Evolutionary conservation across 1,284 basidiomycete species (phyloP), one percentile per base, ranked within the genome.

Genomic region (Testicularia cyperi): DNA sequence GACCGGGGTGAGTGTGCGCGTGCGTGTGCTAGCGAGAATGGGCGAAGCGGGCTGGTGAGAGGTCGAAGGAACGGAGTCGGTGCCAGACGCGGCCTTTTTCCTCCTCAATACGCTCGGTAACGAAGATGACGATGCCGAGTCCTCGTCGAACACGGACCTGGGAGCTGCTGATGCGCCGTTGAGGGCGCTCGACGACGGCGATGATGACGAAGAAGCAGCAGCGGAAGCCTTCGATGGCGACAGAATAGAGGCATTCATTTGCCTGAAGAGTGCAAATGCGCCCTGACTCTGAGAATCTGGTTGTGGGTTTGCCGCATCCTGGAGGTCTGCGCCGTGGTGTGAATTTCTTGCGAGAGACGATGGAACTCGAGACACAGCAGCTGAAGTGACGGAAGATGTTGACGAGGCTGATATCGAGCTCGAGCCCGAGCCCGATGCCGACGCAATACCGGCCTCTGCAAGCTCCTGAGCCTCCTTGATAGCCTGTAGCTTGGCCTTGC

Each of bases 131-230:
- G 48, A 40, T 3, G 41, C 46, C 6, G 48, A 48, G 22, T 46
- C 48, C 15, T 57, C 49, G 22, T 63, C 60, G 16, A 63, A 63
- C 6, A 63, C 60, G 2, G 60, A 63, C 3, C 31, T 56, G n/a
- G 60, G 60, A 10, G 48, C 60, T 24, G 10, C 23, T 16, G 42
- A 14, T 28, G 54, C 42, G 3, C 42, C 38, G 15, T 54, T 54
- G 22, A 61, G 23, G 2, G 45, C 45, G n/a, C 46, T 19, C 1
- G 47, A 42, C 14, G 37, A 33, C 7, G 31, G 36, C 5, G 43
- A 37, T 5, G 19, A 34, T 24, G n/a, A 19, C 22, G 7, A 22
- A 6, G 38, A 36, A 6, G 7, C 31, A 16, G 27, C 38, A 6
- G 10, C 16, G 10, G 12, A 10, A 16, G 21, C 28, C 14, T 8